Base-by-base conservation (phyloP, 805 yeast species). In the Blastobotrys terrestris region DNA sequence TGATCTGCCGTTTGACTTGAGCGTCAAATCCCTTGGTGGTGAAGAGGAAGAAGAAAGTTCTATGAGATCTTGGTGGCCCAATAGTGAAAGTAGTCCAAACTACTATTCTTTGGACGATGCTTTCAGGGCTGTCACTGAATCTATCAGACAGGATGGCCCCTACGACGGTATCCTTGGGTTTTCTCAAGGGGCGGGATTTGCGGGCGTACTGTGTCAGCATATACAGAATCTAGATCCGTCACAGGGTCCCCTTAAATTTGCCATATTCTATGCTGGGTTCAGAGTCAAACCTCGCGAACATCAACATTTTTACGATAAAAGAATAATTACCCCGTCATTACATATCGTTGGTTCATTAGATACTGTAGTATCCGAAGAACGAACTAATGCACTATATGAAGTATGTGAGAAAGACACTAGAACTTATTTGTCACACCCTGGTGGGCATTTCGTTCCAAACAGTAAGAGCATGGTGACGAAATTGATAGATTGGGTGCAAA, bases 371-470 rank as follows among this genome's bases (percentile, higher is more conserved):
- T 81, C 85, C 6, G 83, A 81, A 22, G 85, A 79, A 21, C 76
- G 96, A 61, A 78, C 91, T 0, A 72, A 79, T 70, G 74, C 75
- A 20, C 72, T 94, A 43, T 80, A 77, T 53, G 76, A 78, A 15
- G 68, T 77, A 40, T 79, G 84, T 18, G 73, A 68, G 26, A 63
- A 69, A 16, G 70, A 66, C 8, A 64, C 68, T 20, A 71, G 86
- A 3, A 73, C 69, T 3, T 62, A 72, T 13, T 71, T 85, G 54
- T 84, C 79, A 58, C 99, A 92, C 63, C 97, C 97, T 7, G 98
- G 99, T 55, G 97, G 98, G 1, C 99, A 92, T 65, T 90, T 86
- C 71, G 96, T 92, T 46, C 99, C 98, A 26, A 89, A 88, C 69
- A 84, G 90, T 48, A 87, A 86, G 67, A 79, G 77, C 52, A 67